Percentiles rank a stretch among this genome's conserved stretches.
phyloP scores from a whole-genome alignment of 495 filamentous ascomycete genomes.

The Penicillium cosmopolitanum region DNA sequence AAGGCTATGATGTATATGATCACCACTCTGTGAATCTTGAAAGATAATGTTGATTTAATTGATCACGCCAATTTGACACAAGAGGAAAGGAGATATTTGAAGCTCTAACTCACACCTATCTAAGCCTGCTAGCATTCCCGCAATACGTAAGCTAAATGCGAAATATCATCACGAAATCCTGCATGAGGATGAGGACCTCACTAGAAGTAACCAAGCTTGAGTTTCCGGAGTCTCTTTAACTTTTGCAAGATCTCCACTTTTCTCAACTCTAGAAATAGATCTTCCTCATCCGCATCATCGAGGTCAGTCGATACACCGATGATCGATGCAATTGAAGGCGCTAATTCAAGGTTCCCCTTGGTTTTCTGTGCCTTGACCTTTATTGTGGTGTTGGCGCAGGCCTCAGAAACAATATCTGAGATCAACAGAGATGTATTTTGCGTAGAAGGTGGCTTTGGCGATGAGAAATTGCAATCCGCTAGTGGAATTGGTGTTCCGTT shows the following conservation, averaged over 20 bases:
- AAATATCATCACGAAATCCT: no score
- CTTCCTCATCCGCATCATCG: slow-evolving; percentile 46
- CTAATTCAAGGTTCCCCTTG: slow-evolving; percentile 22
- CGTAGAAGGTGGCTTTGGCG: background rate
- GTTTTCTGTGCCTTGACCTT: slow-evolving; percentile 17
- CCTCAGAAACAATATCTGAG: slow-evolving; percentile 13
- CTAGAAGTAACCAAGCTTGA: slow-evolving; percentile 29
- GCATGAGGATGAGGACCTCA: background rate
- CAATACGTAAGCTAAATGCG: no score
- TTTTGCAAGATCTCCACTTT: slow-evolving; percentile 47
- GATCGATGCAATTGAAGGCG: slow-evolving; percentile 23
- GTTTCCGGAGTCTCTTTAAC: slow-evolving; percentile 40
- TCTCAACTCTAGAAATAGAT: slow-evolving; percentile 43
- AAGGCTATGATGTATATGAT: no score
- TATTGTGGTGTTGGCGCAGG: slow-evolving; percentile 1
- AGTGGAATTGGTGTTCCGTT: background rate
- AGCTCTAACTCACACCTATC: no score
- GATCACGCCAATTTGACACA: no score
- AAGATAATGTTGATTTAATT: no score
- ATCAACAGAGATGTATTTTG: background rate
- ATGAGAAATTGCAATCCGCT: background rate
- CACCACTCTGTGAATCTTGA: no score
- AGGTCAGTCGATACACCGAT: slow-evolving; percentile 35
- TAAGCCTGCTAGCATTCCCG: no score
- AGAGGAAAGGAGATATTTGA: no score